A percentile compares a stretch with the other conserved stretches of the same genome.
Conservation (phyloP, 2,329 filamentous ascomycete species). For the Tolypocladium album region DNA sequence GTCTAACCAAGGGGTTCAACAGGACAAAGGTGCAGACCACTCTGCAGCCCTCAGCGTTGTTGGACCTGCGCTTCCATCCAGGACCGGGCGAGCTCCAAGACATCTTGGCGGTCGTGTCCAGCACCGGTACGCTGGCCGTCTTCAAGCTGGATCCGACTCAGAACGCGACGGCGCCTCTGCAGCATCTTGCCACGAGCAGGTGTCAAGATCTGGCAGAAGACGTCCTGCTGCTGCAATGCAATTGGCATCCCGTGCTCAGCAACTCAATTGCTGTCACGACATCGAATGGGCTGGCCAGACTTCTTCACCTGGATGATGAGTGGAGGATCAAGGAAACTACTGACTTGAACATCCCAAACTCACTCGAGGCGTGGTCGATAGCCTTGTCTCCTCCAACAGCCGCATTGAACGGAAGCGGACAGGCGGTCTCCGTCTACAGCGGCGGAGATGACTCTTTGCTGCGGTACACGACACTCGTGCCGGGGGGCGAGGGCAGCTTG, state of each 20-base stretch:
- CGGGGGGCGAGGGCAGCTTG: conserved; percentile 5
- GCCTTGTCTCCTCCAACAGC: conserved; percentile 37
- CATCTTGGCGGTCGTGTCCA: conserved; percentile 66
- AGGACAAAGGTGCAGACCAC: conserved; percentile 39
- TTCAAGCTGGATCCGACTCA: conserved; percentile 40
- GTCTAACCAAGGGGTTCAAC: not conserved
- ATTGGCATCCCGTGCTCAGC: conserved; percentile 53
- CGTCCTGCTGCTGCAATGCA: conserved; percentile 59
- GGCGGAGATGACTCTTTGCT: conserved; percentile 69
- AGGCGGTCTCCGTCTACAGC: conserved; percentile 40
- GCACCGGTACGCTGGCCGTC: conserved; percentile 59
- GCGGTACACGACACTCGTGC: conserved; percentile 30
- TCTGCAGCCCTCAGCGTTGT: conserved; percentile 58
- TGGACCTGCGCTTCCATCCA: conserved; percentile 76
- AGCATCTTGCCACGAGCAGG: conserved; percentile 31
- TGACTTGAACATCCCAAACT: conserved; percentile 34
- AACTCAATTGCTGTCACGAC: conserved; percentile 59
- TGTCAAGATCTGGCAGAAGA: conserved; percentile 41
- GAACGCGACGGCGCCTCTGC: conserved; percentile 20
- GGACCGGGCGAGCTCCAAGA: conserved; percentile 22
- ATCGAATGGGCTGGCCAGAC: conserved; percentile 52
- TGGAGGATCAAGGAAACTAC: conserved; percentile 24
- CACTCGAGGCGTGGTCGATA: conserved; percentile 65
- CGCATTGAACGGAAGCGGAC: conserved; percentile 11
- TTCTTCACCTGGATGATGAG: conserved; percentile 37